A percentile compares a stretch with the other conserved stretches of the same genome.
phyloP scores from a whole-genome alignment of 306 rosid genomes.

The Citrullus mucosospermus region DNA sequence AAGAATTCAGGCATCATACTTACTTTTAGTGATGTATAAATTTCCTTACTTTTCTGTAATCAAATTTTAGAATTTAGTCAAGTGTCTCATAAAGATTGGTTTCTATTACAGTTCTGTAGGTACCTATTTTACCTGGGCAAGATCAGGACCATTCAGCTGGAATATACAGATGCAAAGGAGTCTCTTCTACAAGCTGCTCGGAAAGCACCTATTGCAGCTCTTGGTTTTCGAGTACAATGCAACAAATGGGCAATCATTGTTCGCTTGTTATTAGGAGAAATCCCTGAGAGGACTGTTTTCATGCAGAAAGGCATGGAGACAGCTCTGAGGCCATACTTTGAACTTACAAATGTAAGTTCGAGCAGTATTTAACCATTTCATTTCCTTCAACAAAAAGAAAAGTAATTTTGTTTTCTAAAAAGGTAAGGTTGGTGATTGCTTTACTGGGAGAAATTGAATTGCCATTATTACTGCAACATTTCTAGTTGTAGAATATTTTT shows the following conservation, averaged over 20 bases:
- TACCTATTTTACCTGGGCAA: constrained; percentile 93
- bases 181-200: constrained; percentile 97
- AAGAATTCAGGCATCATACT: neutral
- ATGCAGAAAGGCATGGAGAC: constrained; percentile 96
- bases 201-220: constrained; percentile 91
- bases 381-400: neutral
- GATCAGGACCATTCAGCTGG: constrained; percentile 91
- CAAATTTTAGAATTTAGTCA: no score
- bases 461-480: neutral
- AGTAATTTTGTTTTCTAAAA: neutral
- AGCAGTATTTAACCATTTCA: neutral
- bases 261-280: constrained; percentile 87
- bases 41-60: neutral
- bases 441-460: neutral
- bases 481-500: neutral
- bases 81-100: neutral
- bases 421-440: neutral
- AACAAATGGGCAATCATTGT: constrained; percentile 98
- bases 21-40: neutral
- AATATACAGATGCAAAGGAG: constrained; percentile 97
- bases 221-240: constrained; percentile 94
- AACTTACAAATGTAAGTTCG: constrained; percentile 81
- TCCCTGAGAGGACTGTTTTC: constrained; percentile 94
- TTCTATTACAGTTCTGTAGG: constrained; percentile 62
- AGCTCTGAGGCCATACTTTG: constrained; percentile 90